Evolutionary conservation across 2,329 filamentous ascomycete species (phyloP).

Genomic region (Didymella pinodella): DNA sequence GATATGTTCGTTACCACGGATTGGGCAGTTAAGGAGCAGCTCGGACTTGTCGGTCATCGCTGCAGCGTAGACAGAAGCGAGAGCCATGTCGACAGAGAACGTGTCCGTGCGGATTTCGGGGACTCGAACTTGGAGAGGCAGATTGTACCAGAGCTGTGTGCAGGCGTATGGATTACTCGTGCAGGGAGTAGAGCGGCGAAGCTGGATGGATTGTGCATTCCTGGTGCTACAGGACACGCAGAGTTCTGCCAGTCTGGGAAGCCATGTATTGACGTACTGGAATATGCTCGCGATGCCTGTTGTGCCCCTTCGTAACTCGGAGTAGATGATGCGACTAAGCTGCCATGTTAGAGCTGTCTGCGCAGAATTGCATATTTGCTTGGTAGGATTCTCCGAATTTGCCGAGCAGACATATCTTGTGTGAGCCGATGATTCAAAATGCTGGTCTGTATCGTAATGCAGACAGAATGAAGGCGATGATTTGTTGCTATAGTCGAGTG

Average conservation of each 20-base stretch:
- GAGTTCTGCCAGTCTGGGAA: constrained; percentile 2
- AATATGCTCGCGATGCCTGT: constrained; percentile 30
- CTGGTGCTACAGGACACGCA: constrained; percentile 40
- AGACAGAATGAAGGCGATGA: constrained; percentile 37
- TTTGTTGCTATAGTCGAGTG: constrained; percentile 16
- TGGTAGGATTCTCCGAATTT: constrained; percentile 23
- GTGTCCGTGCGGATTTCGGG: constrained; percentile 43
- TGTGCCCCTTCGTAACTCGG: constrained; percentile 18
- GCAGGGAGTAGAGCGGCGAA: constrained; percentile 40
- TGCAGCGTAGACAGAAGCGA: constrained; percentile 39
- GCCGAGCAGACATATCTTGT: constrained; percentile 29
- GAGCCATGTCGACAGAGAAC: constrained; percentile 41
- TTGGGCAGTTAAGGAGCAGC: constrained; percentile 43
- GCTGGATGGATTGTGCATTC: constrained; percentile 23
- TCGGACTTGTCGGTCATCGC: constrained; percentile 29
- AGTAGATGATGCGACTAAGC: constrained; percentile 32
- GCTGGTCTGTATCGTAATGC: constrained; percentile 37
- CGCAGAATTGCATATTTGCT: constrained; percentile 29
- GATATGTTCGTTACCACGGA: constrained; percentile 20
- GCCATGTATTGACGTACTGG: constrained; percentile 13
- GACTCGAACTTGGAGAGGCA: constrained; percentile 40
- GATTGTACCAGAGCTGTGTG: constrained; percentile 32
- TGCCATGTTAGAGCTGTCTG: constrained; percentile 37
- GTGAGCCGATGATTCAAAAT: constrained; percentile 27
- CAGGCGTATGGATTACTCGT: constrained; percentile 23